Conservation (phyloP, 371 early-diverging fungal species). For the Syncephalastrum monosporum region DNA sequence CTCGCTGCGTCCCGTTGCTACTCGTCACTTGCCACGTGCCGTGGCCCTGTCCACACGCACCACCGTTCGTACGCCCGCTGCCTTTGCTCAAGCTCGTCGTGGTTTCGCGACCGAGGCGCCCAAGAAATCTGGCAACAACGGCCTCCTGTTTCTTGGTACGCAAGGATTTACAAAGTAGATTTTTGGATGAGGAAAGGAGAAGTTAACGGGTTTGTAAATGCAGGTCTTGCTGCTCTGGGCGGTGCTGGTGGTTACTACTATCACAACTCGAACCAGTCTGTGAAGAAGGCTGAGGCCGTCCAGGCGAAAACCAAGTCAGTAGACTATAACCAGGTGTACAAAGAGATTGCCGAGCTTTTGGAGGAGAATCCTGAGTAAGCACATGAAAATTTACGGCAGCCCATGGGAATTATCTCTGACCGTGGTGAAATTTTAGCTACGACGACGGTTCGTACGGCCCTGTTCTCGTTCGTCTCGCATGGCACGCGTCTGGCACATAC, state of each 20-base stretch:
- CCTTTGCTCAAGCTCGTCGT: conserved; percentile 8
- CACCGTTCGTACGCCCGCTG: background rate
- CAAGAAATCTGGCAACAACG: conserved; percentile 30
- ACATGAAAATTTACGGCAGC: background rate
- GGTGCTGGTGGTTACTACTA: conserved; percentile 56
- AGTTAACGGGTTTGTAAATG: background rate
- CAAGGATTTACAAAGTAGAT: background rate
- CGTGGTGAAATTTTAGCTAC: conserved; percentile 41
- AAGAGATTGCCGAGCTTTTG: conserved; percentile 77
- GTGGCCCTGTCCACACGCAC: too few relatives aligned
- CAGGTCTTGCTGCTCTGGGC: conserved; percentile 45
- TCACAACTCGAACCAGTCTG: conserved; percentile 39
- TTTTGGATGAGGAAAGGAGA: background rate
- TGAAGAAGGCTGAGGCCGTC: conserved; percentile 18
- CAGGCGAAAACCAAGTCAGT: conserved; percentile 9
- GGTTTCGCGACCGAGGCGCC: conserved; percentile 20
- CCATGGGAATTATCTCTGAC: conserved; percentile 15
- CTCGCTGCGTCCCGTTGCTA: too few relatives aligned
- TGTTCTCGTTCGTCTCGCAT: conserved; percentile 86
- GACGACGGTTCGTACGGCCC: conserved; percentile 94
- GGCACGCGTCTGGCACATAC: conserved; percentile 95
- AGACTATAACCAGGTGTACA: conserved; percentile 72
- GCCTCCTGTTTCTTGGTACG: conserved; percentile 26
- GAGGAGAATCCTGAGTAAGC: conserved; percentile 63
- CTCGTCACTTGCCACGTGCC: too few relatives aligned